phyloP scores from a whole-genome alignment of 2,329 filamentous ascomycete genomes.

The Penicillium sp. region DNA sequence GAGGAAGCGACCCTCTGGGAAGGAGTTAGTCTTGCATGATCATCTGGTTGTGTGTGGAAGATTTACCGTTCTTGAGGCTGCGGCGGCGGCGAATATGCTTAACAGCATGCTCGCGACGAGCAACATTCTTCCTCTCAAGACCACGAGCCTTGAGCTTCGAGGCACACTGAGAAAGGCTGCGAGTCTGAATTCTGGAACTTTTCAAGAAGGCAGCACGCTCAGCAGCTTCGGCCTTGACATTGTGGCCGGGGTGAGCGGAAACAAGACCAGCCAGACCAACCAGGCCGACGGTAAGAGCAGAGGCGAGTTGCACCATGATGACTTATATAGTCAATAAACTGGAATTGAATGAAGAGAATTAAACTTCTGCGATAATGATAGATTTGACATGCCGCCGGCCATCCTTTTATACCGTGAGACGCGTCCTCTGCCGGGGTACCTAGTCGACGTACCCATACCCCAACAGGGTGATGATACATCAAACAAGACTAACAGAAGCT shows the following conservation, averaged over 20 bases:
- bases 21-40: background rate
- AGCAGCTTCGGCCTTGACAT: constrained; percentile 50
- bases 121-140: constrained; percentile 45
- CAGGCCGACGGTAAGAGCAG: constrained; percentile 24
- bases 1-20: constrained; percentile 19
- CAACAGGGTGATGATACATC: background rate
- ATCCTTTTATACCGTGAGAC: background rate
- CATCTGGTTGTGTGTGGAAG: no score
- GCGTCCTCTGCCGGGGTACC: background rate
- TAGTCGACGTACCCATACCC: background rate
- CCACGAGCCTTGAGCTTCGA: constrained; percentile 51
- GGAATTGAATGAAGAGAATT: background rate
- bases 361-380: background rate
- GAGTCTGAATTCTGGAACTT: constrained; percentile 38
- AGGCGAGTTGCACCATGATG: constrained; percentile 22
- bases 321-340: background rate
- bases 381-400: background rate
- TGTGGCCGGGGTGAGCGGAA: constrained; percentile 53
- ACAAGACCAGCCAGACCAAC: constrained; percentile 27
- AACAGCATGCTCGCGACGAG: constrained; percentile 46
- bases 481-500: constrained; percentile 1
- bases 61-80: constrained; percentile 30
- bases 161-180: constrained; percentile 50
- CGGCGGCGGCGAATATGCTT: constrained; percentile 46
- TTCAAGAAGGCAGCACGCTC: constrained; percentile 52